These are phyloP conservation scores for Stagonosporopsis chrysanthemi DNA, from an alignment of 2,329 filamentous ascomycete species.

Conservation along the genomic window DNA sequence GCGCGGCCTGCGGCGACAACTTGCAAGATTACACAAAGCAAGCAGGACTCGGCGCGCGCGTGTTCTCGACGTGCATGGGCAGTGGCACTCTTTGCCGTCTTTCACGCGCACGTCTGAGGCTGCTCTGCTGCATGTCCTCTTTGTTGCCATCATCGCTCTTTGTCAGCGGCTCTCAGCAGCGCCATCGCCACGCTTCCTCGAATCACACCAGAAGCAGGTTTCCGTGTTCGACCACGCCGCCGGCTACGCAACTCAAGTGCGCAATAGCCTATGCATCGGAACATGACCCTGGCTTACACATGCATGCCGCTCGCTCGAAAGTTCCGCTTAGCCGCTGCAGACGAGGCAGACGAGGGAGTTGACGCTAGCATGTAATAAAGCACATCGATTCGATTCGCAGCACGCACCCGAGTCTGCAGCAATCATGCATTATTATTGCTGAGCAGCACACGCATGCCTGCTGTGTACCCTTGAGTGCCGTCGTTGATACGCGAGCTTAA, in stretches of 20 bases:
- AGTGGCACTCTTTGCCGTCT: slow-evolving; percentile 7
- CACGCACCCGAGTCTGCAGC: slow-evolving; percentile 1
- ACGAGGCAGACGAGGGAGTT: slow-evolving; percentile 9
- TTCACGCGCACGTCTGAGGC: neutral
- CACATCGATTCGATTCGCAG: slow-evolving; percentile 1
- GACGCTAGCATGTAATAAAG: slow-evolving; percentile 4
- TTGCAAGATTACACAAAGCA: slow-evolving; percentile 12
- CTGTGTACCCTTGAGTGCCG: slow-evolving; percentile 6
- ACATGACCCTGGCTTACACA: slow-evolving; percentile 16
- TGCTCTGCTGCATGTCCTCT: slow-evolving; percentile 6
- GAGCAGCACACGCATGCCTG: slow-evolving; percentile 10
- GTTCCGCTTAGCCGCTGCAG: slow-evolving; percentile 13
- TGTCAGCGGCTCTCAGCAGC: slow-evolving; percentile 5
- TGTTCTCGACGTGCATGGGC: slow-evolving; percentile 9
- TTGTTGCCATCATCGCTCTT: slow-evolving; percentile 9
- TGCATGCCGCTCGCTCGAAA: neutral
- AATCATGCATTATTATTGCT: slow-evolving; percentile 5
- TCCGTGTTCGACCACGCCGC: slow-evolving; percentile 1
- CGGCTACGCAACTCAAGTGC: slow-evolving; percentile 11
- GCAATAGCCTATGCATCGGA: slow-evolving; percentile 20
- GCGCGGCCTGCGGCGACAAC: slow-evolving; percentile 7
- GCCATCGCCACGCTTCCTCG: slow-evolving; percentile 7
- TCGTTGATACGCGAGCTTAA: slow-evolving; percentile 6
- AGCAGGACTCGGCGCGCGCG: slow-evolving; percentile 2
- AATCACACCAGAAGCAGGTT: slow-evolving; percentile 18